Percentiles rank a stretch among this genome's conserved stretches.
These are phyloP conservation scores for Boechera retrofracta DNA, from an alignment of 345 rosid genomes.

Conservation along the genomic window DNA sequence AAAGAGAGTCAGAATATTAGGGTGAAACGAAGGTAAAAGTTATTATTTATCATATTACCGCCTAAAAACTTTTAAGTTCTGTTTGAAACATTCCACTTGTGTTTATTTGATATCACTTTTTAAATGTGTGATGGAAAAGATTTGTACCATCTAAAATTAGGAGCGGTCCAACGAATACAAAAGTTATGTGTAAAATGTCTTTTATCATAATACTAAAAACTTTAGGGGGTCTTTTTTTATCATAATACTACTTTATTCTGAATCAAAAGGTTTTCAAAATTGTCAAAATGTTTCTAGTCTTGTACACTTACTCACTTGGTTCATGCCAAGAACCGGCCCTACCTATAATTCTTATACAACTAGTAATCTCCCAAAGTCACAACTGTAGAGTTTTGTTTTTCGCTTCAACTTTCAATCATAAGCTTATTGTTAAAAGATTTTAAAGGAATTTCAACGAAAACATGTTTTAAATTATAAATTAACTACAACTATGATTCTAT, in stretches of 20 bases:
- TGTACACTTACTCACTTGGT: neutral
- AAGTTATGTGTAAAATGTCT: neutral
- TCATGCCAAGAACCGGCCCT: neutral
- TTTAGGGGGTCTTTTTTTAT: neutral
- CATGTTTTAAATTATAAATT: neutral
- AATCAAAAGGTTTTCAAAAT: neutral
- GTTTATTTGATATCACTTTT: slow-evolving; percentile 1
- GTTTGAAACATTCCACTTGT: slow-evolving; percentile 24
- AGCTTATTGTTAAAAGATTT: neutral
- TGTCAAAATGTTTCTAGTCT: neutral
- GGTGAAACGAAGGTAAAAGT: slow-evolving; percentile 8
- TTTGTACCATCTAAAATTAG: neutral
- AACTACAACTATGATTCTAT: too few species aligned
- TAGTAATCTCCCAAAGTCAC: neutral
- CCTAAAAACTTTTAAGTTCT: slow-evolving; percentile 24
- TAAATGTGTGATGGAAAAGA: neutral
- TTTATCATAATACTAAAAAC: neutral
- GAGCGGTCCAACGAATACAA: neutral
- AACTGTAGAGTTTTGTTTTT: neutral
- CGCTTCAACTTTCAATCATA: neutral
- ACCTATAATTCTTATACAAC: neutral
- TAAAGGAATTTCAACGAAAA: neutral
- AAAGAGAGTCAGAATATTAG: slow-evolving; percentile 4
- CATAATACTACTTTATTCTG: neutral
- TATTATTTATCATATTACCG: slow-evolving; percentile 43